Percentiles rank a stretch among this genome's conserved stretches.
phyloP scores from a whole-genome alignment of 805 yeast species.

The Candida chauliodis region DNA sequence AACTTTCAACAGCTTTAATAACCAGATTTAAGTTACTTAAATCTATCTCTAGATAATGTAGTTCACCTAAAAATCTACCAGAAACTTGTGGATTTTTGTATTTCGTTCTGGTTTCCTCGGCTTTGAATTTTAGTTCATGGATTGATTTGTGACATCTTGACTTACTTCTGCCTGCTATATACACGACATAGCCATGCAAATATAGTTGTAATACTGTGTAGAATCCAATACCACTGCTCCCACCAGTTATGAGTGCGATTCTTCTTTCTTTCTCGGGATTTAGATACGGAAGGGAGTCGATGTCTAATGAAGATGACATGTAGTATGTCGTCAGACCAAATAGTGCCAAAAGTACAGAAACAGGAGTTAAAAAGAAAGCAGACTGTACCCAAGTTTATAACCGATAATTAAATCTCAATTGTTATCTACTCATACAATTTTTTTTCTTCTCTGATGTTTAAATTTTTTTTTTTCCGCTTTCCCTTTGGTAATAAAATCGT shows the following conservation, averaged over 20 bases:
- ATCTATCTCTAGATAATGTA: conserved; percentile 37
- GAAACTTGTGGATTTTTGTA: conserved; percentile 20
- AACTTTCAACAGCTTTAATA: conserved; percentile 41
- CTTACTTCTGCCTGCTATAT: conserved; percentile 67
- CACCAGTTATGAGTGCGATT: conserved; percentile 76
- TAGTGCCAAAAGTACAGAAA: too few relatives aligned
- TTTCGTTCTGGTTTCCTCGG: conserved; percentile 26
- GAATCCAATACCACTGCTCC: conserved; percentile 79
- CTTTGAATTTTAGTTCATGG: conserved; percentile 52
- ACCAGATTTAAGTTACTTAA: conserved; percentile 32
- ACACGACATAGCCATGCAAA: conserved; percentile 73
- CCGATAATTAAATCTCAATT: too few relatives aligned
- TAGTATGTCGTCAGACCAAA: too few relatives aligned
- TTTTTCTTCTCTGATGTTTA: too few relatives aligned
- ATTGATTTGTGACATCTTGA: conserved; percentile 56
- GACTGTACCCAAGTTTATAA: too few relatives aligned
- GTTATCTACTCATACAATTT: too few relatives aligned
- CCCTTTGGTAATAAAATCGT: too few relatives aligned
- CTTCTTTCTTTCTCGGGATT: conserved; percentile 53
- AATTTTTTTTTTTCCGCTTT: too few relatives aligned
- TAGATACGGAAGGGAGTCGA: conserved; percentile 52
- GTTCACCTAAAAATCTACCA: conserved; percentile 30
- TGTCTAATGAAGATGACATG: conserved; percentile 7
- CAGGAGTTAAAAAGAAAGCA: too few relatives aligned
- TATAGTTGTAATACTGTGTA: conserved; percentile 71